Conservation (phyloP, 179 eudicot genomes). For the Silene vulgaris region DNA sequence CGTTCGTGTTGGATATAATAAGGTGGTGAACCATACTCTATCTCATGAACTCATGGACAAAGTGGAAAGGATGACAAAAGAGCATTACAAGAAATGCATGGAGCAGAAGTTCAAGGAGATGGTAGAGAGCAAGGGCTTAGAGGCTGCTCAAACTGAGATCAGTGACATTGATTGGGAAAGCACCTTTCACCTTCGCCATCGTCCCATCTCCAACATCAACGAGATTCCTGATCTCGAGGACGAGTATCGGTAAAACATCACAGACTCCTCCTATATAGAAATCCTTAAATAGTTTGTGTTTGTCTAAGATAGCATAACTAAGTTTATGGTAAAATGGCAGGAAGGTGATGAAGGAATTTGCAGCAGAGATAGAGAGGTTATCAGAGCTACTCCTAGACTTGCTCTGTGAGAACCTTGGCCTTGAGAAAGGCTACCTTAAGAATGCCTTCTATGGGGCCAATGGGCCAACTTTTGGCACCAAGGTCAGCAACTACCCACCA, state of each 20-base stretch:
- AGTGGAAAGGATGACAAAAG: constrained; percentile 64
- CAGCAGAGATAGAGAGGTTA: constrained; percentile 46
- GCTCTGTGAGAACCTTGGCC: constrained; percentile 58
- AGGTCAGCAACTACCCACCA: constrained; percentile 75
- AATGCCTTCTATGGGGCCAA: constrained; percentile 56
- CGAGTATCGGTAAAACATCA: constrained; percentile 36
- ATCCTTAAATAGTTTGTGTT: background rate
- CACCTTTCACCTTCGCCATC: constrained; percentile 53
- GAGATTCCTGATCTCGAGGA: constrained; percentile 55
- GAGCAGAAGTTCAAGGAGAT: constrained; percentile 59
- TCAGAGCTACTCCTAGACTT: constrained; percentile 58
- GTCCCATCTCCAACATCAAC: constrained; percentile 46
- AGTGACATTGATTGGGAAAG: constrained; percentile 56
- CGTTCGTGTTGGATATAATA: background rate
- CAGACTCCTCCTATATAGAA: background rate
- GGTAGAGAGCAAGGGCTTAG: constrained; percentile 45
- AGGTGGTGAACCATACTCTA: constrained; percentile 66
- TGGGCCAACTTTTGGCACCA: constrained; percentile 74
- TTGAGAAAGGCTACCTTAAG: constrained; percentile 64
- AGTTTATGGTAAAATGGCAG: constrained; percentile 19
- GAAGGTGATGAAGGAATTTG: constrained; percentile 58
- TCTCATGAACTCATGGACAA: constrained; percentile 54
- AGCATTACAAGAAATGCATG: constrained; percentile 62
- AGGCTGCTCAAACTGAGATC: constrained; percentile 38
- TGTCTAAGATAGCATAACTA: too few species aligned